Percentiles rank a stretch among this genome's conserved stretches.
These are phyloP conservation scores for Lactifluus hygrophoroides DNA, from an alignment of 768 basidiomycete species.

Conservation along the genomic window DNA sequence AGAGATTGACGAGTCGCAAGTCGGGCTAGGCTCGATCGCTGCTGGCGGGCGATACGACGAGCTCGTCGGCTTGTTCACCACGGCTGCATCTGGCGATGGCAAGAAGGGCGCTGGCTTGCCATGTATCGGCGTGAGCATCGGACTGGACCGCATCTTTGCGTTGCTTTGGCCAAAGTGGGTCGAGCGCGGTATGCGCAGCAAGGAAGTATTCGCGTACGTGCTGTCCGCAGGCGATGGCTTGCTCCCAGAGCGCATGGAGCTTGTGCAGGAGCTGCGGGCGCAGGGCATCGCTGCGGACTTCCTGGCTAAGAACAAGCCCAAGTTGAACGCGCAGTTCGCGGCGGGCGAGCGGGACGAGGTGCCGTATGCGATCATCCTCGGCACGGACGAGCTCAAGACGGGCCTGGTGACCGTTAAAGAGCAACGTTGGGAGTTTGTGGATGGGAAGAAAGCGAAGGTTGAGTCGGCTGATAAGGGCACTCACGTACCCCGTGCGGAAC, in stretches of 20 bases:
- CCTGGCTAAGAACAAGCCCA: constrained; percentile 87
- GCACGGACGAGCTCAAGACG: constrained; percentile 71
- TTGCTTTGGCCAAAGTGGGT: constrained; percentile 84
- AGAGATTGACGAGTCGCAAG: constrained; percentile 84
- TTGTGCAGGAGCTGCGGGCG: constrained; percentile 74
- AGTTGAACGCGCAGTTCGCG: constrained; percentile 78
- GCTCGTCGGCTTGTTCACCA: constrained; percentile 86
- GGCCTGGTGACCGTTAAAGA: constrained; percentile 89
- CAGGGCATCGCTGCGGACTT: constrained; percentile 94
- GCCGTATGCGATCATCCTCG: constrained; percentile 90
- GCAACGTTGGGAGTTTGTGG: constrained; percentile 71
- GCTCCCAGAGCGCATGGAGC: constrained; percentile 71
- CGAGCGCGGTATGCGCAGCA: constrained; percentile 70
- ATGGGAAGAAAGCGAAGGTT: constrained; percentile 60
- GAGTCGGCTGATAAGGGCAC: constrained; percentile 40
- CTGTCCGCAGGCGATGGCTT: constrained; percentile 87
- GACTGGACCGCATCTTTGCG: constrained; percentile 88
- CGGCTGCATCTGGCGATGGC: constrained; percentile 66
- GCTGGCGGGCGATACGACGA: constrained; percentile 96
- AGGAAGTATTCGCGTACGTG: constrained; percentile 91
- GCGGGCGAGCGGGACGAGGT: constrained; percentile 87
- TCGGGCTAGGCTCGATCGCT: constrained; percentile 99
- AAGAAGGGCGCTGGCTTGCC: constrained; percentile 65
- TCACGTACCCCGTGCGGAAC: constrained; percentile 32
- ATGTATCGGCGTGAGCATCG: constrained; percentile 89